Conservation (phyloP, 768 basidiomycete species). For the Pisolithus orientalis region DNA sequence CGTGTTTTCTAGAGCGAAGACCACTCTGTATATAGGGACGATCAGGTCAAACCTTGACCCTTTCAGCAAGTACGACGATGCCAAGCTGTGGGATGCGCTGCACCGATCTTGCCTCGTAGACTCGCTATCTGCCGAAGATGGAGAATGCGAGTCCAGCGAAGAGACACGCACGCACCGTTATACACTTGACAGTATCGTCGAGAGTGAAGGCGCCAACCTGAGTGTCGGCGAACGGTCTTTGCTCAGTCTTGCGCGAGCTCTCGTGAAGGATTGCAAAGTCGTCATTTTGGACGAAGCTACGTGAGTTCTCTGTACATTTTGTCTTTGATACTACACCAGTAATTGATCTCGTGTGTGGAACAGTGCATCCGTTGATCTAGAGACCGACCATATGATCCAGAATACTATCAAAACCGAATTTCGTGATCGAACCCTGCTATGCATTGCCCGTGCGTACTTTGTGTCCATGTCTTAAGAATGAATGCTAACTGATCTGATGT, state of each 20-base stretch:
- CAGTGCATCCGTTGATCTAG: conserved; percentile 33
- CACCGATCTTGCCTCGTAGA: conserved; percentile 48
- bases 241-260: conserved; percentile 47
- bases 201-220: conserved; percentile 48
- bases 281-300: conserved; percentile 43
- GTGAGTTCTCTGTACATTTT: conserved; percentile 23
- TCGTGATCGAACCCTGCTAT: conserved; percentile 44
- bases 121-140: conserved; percentile 14
- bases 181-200: conserved; percentile 44
- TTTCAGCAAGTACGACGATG: conserved; percentile 58
- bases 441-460: conserved; percentile 37
- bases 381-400: conserved; percentile 53
- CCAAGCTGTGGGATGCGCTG: conserved; percentile 67
- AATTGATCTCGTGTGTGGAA: conserved; percentile 5
- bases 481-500: background rate
- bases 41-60: conserved; percentile 54
- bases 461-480: background rate
- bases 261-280: conserved; percentile 45
- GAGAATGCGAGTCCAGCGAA: conserved; percentile 8
- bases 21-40: conserved; percentile 38
- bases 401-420: conserved; percentile 35
- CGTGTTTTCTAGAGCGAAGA: conserved; percentile 29
- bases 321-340: conserved; percentile 20
- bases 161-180: conserved; percentile 34
- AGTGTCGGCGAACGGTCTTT: conserved; percentile 42